A percentile compares a stretch with the other conserved stretches of the same genome.
Conservation (phyloP, 2,329 filamentous ascomycete species). For the Colletotrichum lindemuthianum region DNA sequence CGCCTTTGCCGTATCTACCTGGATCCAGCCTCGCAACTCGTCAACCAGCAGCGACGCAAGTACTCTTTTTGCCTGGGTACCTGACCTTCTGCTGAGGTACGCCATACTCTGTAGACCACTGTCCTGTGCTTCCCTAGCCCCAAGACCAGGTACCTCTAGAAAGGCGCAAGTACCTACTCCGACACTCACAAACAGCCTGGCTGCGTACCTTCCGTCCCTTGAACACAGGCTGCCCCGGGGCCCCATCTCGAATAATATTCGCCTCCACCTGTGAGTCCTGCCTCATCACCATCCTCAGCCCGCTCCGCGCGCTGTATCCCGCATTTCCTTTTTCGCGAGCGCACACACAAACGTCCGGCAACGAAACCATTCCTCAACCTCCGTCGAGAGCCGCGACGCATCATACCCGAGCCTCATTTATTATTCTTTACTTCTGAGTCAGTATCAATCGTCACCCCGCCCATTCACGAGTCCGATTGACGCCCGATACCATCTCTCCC, state of each 20-base stretch:
- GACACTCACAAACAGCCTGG: too few species aligned
- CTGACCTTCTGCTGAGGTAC: too few species aligned
- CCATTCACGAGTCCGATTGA: constrained; percentile 23
- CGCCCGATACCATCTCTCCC: constrained; percentile 18
- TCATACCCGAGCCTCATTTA: constrained; percentile 18
- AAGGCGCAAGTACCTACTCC: neutral
- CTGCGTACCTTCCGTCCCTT: constrained; percentile 17
- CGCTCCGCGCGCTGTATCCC: constrained; percentile 33
- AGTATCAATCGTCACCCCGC: constrained; percentile 8
- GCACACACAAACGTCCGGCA: constrained; percentile 29
- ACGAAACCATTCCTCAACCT: constrained; percentile 11
- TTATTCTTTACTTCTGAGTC: constrained; percentile 5
- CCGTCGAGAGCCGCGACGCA: constrained; percentile 16
- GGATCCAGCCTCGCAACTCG: too few species aligned
- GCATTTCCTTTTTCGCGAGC: constrained; percentile 33
- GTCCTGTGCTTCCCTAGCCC: too few species aligned
- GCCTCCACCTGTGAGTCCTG: constrained; percentile 36
- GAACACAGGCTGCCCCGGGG: constrained; percentile 22
- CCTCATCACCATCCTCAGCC: constrained; percentile 32
- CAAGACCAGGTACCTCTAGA: neutral
- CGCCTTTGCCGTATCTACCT: too few species aligned
- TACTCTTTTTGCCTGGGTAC: too few species aligned
- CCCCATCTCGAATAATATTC: constrained; percentile 35
- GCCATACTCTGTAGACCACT: too few species aligned
- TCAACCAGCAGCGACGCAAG: too few species aligned